Evolutionary conservation across 108 stramenopile genomes (phyloP), one percentile per base, ranked within the genome.

Genomic region (Nitzschia inconspicua): DNA sequence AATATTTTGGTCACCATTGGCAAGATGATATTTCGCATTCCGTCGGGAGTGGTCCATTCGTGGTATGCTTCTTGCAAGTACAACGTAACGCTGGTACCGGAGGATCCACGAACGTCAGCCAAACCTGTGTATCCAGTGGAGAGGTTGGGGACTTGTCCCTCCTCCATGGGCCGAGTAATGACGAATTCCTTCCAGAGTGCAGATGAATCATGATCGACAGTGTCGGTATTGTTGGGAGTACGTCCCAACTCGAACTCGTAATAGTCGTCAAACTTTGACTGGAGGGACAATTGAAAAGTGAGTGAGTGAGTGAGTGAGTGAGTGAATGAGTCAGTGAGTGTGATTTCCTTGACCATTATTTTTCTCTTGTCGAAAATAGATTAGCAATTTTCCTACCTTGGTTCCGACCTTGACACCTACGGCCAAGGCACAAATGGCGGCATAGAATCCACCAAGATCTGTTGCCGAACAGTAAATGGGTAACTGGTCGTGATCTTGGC

Each of bases 181-280:
- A 18, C 26, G 47, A 78, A 78, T 29, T 72, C 9, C 7, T 68
- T 37, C 37, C 53, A 65, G 13, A 36, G 9, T 24, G 26, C 9
- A 8, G 10, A 9, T 26, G 51, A 52, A 22, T 29, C 8, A n/a
- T n/a, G n/a, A n/a, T n/a, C n/a, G n/a, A n/a, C n/a, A n/a, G n/a
- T n/a, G 2, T 28, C 46, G 9, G 13, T 26, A 3, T 31, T 20
- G 20, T 50, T 40, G 3, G 61, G 47, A 19, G 47, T n/a, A 18
- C 35, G 20, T 1, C 68, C 68, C 8, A 73, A 24, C 37, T 68
- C 43, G 47, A 68, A 72, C 25, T 67, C 66, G 54, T 78, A 78
- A 25, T 68, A 78, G 39, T 78, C 76, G 51, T 78, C 76, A 69
- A 58, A 64, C 20, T 78, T 72, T 54, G 71, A 66, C 65, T 71